Evolutionary conservation across 805 yeast species (phyloP).

Genomic region (Yamadazyma insecticola): DNA sequence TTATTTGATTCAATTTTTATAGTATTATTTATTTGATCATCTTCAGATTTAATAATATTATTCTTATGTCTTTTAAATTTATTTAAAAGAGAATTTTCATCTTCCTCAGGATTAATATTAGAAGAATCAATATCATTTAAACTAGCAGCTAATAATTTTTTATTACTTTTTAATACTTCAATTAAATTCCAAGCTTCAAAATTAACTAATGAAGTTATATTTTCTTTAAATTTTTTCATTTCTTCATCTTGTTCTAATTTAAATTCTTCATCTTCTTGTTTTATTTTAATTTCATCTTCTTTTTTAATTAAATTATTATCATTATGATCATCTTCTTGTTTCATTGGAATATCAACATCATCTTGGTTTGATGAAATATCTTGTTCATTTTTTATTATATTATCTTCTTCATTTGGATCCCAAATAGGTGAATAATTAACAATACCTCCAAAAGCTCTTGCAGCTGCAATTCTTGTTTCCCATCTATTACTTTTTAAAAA

Average conservation of each 20-base stretch:
- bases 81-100: conserved; percentile 34
- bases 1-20: conserved; percentile 2
- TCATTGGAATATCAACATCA: conserved; percentile 12
- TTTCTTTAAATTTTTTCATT: conserved; percentile 37
- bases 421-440: conserved; percentile 72
- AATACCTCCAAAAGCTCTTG: conserved; percentile 91
- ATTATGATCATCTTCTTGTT: not conserved
- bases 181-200: conserved; percentile 49
- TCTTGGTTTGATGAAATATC: conserved; percentile 3
- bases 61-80: conserved; percentile 49
- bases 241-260: conserved; percentile 41
- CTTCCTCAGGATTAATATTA: conserved; percentile 8
- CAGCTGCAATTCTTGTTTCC: conserved; percentile 96
- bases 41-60: conserved; percentile 15
- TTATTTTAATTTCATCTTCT: conserved; percentile 21
- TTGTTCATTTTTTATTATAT: conserved; percentile 15
- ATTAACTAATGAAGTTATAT: conserved; percentile 35
- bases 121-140: conserved; percentile 9
- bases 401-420: conserved; percentile 68
- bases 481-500: conserved; percentile 77
- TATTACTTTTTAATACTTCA: conserved; percentile 47
- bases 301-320: not conserved
- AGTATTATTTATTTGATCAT: conserved; percentile 4
- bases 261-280: conserved; percentile 17
- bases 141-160: conserved; percentile 54